Evolutionary conservation across 169 alveolate genomes (phyloP).

Genomic region (Plasmodium falciparum): DNA sequence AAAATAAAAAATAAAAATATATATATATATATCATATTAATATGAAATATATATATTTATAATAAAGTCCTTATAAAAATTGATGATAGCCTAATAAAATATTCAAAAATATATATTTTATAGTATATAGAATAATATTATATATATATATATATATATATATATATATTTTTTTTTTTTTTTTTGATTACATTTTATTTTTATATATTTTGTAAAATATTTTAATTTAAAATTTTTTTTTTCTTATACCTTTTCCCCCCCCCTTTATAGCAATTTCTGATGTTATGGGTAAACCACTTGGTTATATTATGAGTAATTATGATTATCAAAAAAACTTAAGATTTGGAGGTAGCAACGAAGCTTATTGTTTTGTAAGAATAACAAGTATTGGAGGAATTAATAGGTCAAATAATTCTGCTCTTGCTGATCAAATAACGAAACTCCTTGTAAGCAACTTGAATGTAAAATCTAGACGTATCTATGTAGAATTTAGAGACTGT

Average conservation of each 20-base stretch:
- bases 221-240: no score
- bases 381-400: conserved; percentile 61
- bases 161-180: no score
- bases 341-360: conserved; percentile 39
- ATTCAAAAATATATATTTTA: background rate
- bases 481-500: conserved; percentile 44
- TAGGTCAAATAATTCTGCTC: conserved; percentile 35
- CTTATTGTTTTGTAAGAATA: conserved; percentile 49
- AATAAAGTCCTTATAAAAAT: background rate
- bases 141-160: no score
- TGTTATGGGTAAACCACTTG: conserved; percentile 31
- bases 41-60: no score
- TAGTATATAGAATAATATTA: no score
- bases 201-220: no score
- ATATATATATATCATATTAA: background rate
- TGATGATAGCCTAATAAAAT: background rate
- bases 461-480: conserved; percentile 43
- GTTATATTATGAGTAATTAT: conserved; percentile 62
- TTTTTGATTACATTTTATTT: no score
- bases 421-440: conserved; percentile 52
- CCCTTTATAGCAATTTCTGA: conserved; percentile 33
- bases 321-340: conserved; percentile 59
- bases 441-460: conserved; percentile 11
- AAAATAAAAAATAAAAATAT: background rate
- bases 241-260: background rate